Evolutionary conservation across 495 filamentous ascomycete genomes (phyloP).

Genomic region (Penicillium angulare): DNA sequence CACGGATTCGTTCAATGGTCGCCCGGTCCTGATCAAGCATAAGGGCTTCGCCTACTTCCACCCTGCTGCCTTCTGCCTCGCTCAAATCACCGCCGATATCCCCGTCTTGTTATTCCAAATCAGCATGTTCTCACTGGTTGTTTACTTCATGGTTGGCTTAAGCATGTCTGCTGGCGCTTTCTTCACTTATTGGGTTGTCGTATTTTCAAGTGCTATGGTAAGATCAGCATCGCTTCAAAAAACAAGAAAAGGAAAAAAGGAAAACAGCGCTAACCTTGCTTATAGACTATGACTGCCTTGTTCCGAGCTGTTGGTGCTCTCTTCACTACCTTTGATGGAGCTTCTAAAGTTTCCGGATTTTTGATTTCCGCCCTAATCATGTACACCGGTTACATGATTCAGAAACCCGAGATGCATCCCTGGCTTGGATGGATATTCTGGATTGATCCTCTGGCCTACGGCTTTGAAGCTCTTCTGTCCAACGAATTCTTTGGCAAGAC

Average conservation of each 20-base stretch:
- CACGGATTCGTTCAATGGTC: slow-evolving; percentile 64
- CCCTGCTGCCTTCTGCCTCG: slow-evolving; percentile 69
- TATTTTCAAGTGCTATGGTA: slow-evolving; percentile 41
- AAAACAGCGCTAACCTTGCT: slow-evolving; percentile 7
- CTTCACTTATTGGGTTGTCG: slow-evolving; percentile 51
- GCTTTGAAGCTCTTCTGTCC: slow-evolving; percentile 64
- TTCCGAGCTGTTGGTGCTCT: slow-evolving; percentile 51
- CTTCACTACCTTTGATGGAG: slow-evolving; percentile 50
- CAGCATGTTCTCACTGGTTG: slow-evolving; percentile 61
- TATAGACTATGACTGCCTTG: slow-evolving; percentile 46
- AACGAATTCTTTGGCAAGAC: slow-evolving; percentile 61
- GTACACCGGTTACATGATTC: slow-evolving; percentile 60
- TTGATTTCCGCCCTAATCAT: slow-evolving; percentile 49
- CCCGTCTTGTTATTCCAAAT: slow-evolving; percentile 66
- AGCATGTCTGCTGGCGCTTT: slow-evolving; percentile 46
- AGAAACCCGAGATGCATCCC: slow-evolving; percentile 62
- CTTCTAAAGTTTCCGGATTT: slow-evolving; percentile 55
- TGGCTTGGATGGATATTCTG: slow-evolving; percentile 79
- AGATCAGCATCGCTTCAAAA: background rate
- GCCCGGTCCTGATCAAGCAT: slow-evolving; percentile 74
- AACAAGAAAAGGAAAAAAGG: too few relatives aligned
- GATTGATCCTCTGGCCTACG: slow-evolving; percentile 72
- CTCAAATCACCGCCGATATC: slow-evolving; percentile 67
- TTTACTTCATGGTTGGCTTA: slow-evolving; percentile 72
- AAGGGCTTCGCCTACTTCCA: slow-evolving; percentile 73